A percentile compares a stretch with the other conserved stretches of the same genome.
phyloP scores from a whole-genome alignment of 2,329 filamentous ascomycete species.

The Camillea tinctor region DNA sequence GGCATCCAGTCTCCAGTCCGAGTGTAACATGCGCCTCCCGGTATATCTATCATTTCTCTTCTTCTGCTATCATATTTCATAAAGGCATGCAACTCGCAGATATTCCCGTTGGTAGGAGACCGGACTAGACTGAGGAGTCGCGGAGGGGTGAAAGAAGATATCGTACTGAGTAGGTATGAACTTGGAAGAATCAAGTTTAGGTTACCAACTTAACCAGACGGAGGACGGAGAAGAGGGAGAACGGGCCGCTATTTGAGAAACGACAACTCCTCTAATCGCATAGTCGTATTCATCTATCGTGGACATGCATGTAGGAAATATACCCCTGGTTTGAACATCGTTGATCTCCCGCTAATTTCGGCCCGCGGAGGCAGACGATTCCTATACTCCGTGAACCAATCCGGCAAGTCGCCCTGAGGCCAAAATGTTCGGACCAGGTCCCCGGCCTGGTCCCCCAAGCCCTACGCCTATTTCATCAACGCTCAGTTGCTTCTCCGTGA shows the following conservation, averaged over 20 bases:
- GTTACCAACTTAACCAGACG: background rate
- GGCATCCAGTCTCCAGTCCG: background rate
- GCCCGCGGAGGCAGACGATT: slow-evolving; percentile 11
- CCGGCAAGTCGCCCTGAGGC: slow-evolving; percentile 11
- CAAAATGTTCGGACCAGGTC: slow-evolving; percentile 2
- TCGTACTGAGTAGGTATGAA: too few species aligned
- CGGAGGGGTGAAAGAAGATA: background rate
- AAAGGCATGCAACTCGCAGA: background rate
- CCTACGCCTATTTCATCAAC: background rate
- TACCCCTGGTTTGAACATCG: background rate
- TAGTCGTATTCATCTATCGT: background rate
- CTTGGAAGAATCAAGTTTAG: background rate
- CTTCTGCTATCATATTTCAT: background rate
- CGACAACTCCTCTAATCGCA: background rate
- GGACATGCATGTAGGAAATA: background rate
- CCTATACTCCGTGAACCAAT: slow-evolving; percentile 12
- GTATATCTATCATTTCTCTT: background rate
- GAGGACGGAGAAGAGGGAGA: background rate
- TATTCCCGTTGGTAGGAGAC: background rate
- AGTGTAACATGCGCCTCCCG: background rate
- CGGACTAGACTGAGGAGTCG: background rate
- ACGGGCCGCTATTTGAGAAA: background rate
- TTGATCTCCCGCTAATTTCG: slow-evolving; percentile 15
- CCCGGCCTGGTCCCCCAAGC: background rate
- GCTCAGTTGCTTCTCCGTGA: background rate